These are phyloP conservation scores for Nannizziopsis arthrosporioides DNA, from an alignment of 2,329 filamentous ascomycete genomes.

Conservation along the genomic window DNA sequence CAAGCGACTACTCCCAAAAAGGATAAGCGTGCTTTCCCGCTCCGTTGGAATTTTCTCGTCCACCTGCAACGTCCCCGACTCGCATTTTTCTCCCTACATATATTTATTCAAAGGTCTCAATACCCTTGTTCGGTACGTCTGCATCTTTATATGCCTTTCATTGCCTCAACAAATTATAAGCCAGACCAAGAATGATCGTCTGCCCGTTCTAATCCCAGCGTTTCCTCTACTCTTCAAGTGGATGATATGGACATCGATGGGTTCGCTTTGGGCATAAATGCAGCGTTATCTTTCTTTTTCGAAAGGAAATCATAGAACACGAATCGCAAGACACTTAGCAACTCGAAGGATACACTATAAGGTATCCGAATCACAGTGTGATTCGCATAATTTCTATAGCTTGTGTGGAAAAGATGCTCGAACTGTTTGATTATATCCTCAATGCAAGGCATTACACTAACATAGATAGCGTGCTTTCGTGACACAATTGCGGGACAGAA, in stretches of 20 bases:
- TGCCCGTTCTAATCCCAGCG: constrained; percentile 36
- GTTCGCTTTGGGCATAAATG: constrained; percentile 38
- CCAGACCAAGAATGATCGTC: constrained; percentile 32
- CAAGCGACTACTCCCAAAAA: not conserved
- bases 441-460: constrained; percentile 2
- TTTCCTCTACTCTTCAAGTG: constrained; percentile 14
- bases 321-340: no score
- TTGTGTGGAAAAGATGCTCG: not conserved
- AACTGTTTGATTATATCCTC: no score
- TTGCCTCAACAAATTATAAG: constrained; percentile 34
- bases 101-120: constrained; percentile 29
- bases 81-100: constrained; percentile 15
- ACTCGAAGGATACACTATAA: no score
- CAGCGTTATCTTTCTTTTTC: not conserved
- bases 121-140: constrained; percentile 31
- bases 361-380: no score
- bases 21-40: not conserved
- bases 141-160: constrained; percentile 13
- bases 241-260: constrained; percentile 25
- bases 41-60: constrained; percentile 13
- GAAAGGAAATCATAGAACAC: no score
- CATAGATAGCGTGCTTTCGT: not conserved
- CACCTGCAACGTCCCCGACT: constrained; percentile 20
- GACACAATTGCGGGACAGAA: not conserved
- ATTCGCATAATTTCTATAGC: no score